These are phyloP conservation scores for Arthrobotrys iridis DNA, from an alignment of 2,329 filamentous ascomycete genomes.

Conservation along the genomic window DNA sequence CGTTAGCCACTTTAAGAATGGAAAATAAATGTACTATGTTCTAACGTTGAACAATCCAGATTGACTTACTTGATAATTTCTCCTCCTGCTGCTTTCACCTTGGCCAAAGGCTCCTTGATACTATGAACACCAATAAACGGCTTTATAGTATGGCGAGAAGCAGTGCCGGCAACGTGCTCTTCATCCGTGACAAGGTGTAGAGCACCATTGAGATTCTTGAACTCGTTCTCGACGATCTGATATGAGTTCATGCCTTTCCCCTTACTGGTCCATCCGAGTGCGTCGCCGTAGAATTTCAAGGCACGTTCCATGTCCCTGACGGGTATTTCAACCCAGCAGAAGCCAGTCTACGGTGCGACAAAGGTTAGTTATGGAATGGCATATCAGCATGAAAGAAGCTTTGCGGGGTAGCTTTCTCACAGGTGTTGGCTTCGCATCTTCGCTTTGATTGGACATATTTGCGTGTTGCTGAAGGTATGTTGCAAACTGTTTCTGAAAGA, in stretches of 20 bases:
- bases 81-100: constrained; percentile 43
- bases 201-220: constrained; percentile 41
- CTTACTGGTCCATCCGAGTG: constrained; percentile 31
- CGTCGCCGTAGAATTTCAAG: constrained; percentile 39
- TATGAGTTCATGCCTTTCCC: not conserved
- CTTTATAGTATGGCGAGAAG: constrained; percentile 15
- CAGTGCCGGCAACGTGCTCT: constrained; percentile 27
- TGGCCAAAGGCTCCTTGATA: constrained; percentile 30
- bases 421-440: constrained; percentile 27
- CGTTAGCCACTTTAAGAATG: not conserved
- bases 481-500: no score
- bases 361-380: not conserved
- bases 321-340: constrained; percentile 51
- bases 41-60: no score
- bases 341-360: constrained; percentile 2
- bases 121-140: constrained; percentile 35
- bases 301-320: constrained; percentile 48
- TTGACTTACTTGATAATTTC: constrained; percentile 39
- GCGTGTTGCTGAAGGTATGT: not conserved
- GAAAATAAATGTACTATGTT: no score
- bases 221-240: constrained; percentile 29
- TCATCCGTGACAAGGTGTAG: constrained; percentile 16
- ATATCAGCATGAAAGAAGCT: not conserved
- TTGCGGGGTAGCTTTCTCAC: constrained; percentile 5
- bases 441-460: not conserved